phyloP scores from a whole-genome alignment of 2,329 filamentous ascomycete genomes.

The Calonectria pseudoreteaudii region DNA sequence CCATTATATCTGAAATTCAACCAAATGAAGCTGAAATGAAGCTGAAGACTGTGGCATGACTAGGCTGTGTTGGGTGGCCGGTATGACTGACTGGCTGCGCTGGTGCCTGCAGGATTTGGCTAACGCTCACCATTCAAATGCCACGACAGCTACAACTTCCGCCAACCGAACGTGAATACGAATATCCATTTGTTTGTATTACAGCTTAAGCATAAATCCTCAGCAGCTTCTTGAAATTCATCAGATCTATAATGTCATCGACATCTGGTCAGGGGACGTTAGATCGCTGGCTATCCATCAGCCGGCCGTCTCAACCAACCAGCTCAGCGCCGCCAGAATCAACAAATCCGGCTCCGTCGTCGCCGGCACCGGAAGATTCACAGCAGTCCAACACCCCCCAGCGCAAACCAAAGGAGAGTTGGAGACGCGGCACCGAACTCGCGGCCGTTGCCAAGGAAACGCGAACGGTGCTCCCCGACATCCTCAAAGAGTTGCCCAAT shows the following conservation, averaged over 20 bases:
- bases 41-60: slow-evolving; percentile 13
- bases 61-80: slow-evolving; percentile 14
- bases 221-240: background rate
- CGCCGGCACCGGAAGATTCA: slow-evolving; percentile 21
- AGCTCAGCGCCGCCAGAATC: slow-evolving; percentile 12
- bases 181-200: background rate
- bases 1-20: background rate
- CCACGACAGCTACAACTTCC: background rate
- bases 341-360: background rate
- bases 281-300: slow-evolving; percentile 42
- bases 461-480: slow-evolving; percentile 56
- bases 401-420: slow-evolving; percentile 29
- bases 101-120: slow-evolving; percentile 34
- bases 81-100: slow-evolving; percentile 22
- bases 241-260: slow-evolving; percentile 11
- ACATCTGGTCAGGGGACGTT: slow-evolving; percentile 40
- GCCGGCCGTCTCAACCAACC: slow-evolving; percentile 18
- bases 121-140: slow-evolving; percentile 8
- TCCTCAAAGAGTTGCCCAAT: slow-evolving; percentile 58
- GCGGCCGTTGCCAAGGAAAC: slow-evolving; percentile 61
- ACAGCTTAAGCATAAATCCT: background rate
- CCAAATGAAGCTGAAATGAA: background rate
- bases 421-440: slow-evolving; percentile 46
- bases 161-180: background rate
- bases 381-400: slow-evolving; percentile 18